Base-by-base conservation (phyloP, 2,329 filamentous ascomycete species). In the Ophiostoma quercus region DNA sequence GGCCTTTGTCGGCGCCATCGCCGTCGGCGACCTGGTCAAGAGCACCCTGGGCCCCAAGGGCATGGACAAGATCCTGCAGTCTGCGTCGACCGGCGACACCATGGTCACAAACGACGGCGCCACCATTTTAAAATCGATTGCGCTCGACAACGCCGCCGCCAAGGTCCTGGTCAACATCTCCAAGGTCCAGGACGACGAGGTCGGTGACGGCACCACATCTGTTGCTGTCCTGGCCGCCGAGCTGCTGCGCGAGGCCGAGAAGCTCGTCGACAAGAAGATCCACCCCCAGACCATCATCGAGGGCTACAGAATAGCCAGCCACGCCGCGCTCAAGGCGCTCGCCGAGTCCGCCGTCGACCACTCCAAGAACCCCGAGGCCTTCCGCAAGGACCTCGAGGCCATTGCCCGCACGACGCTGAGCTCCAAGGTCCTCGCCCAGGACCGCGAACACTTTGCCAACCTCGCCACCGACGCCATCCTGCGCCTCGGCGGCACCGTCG, bases 261-360 rank as follows among this genome's bases (percentile, higher is more conserved):
- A 96, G 83, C 87, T 99, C 67, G 92, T 99, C 75, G 92, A 96
- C 83, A 93, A 94, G 84, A 98, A 98, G 84, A 97, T 99, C 76
- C 95, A 99, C 81, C 95, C 95, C 68, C 95, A 99, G 85, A 98
- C 95, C 68, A 99, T 99, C 80, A 99, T 99, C 77, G 95, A 99
- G 78, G 95, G 95, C 68, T 99, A 96, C 85, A 88, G 95, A 83
- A 96, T 99, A 91, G 95, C 95, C 68, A 96, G 92, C 80, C 85
- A 88, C 68, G 94, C 95, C 68, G 94, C 95, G 39, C 85, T 99
- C 68, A 85, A 89, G 77, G 93, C 93, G 41, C 84, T 99, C 62
- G 91, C 93, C 78, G 89, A 90, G 76, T 88, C 88, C 22, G 94
- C 95, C 25, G 91, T 96, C 68, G 91, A 99, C 81, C 92, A 96